phyloP scores from a whole-genome alignment of 805 yeast species.

The Myxozyma neotropica region DNA sequence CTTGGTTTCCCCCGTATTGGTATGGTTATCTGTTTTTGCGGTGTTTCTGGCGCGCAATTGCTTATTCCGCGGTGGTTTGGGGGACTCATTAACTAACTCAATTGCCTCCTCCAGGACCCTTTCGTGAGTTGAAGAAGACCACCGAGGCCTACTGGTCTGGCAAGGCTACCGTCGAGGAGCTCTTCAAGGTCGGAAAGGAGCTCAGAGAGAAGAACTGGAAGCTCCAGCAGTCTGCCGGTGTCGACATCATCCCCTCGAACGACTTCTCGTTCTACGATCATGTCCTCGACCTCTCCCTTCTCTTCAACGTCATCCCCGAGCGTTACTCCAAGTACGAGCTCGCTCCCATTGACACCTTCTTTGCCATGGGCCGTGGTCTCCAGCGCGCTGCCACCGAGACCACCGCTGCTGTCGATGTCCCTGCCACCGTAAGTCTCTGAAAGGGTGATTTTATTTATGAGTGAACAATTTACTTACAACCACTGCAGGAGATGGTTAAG shows the following conservation, averaged over 20 bases:
- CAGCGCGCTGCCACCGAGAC: conserved; percentile 93
- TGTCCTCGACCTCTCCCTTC: conserved; percentile 84
- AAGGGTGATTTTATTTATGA: too few species aligned
- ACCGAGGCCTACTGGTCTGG: conserved; percentile 99
- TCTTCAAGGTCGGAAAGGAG: conserved; percentile 89
- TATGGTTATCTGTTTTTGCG: conserved; percentile 5
- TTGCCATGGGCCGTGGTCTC: conserved; percentile 99
- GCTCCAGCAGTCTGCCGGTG: conserved; percentile 95
- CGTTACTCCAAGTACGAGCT: conserved; percentile 92
- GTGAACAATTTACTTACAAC: conserved; percentile 1
- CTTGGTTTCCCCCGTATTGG: conserved; percentile 98
- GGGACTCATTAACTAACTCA: background rate
- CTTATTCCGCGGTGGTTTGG: background rate
- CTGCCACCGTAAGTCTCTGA: conserved; percentile 71
- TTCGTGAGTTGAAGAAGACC: conserved; percentile 98
- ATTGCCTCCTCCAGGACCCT: conserved; percentile 63
- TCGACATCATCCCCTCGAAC: conserved; percentile 94
- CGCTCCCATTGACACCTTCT: conserved; percentile 85
- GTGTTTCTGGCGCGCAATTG: background rate
- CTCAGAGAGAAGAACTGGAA: conserved; percentile 97
- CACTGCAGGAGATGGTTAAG: conserved; percentile 83
- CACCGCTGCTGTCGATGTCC: conserved; percentile 90
- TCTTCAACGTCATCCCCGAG: conserved; percentile 95
- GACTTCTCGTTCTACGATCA: conserved; percentile 99
- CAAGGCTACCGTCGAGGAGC: conserved; percentile 82